phyloP scores from a whole-genome alignment of 2,329 filamentous ascomycete species.

The Aspergillus sp. region DNA sequence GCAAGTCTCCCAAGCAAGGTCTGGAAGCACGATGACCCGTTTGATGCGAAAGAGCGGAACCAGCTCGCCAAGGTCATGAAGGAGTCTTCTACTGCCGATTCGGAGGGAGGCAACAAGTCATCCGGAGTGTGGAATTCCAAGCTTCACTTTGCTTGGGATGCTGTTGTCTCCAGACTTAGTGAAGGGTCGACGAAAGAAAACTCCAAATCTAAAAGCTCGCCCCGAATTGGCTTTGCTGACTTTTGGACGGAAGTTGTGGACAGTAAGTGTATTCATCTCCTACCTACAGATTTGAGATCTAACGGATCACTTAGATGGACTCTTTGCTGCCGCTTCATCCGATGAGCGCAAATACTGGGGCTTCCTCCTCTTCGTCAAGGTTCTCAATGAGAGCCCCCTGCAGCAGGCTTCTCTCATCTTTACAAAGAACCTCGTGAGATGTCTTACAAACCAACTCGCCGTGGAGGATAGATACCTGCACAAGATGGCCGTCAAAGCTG shows the following conservation, averaged over 20 bases:
- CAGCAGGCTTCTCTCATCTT: constrained; percentile 60
- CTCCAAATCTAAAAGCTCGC: constrained; percentile 28
- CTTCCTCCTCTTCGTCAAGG: constrained; percentile 78
- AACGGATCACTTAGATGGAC: constrained; percentile 56
- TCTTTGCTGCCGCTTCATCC: constrained; percentile 78
- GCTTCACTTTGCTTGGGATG: constrained; percentile 82
- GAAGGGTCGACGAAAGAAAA: constrained; percentile 21
- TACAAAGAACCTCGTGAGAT: constrained; percentile 76
- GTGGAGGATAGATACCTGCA: constrained; percentile 75
- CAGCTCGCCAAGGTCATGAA: constrained; percentile 73
- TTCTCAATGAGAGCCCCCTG: constrained; percentile 53
- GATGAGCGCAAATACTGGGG: constrained; percentile 89
- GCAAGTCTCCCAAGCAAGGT: constrained; percentile 63
- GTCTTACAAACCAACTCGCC: constrained; percentile 75
- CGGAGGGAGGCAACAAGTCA: constrained; percentile 26
- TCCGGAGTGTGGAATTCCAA: constrained; percentile 75
- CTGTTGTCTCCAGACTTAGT: constrained; percentile 57
- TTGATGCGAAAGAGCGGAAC: constrained; percentile 63
- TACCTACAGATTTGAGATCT: constrained; percentile 15
- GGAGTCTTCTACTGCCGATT: constrained; percentile 46
- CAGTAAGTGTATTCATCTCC: constrained; percentile 51
- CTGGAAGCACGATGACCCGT: constrained; percentile 69
- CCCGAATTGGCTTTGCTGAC: constrained; percentile 54
- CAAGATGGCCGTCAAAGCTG: constrained; percentile 68
- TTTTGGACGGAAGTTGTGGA: constrained; percentile 89